Percentiles rank a stretch among this genome's conserved stretches.
Conservation (phyloP, 352 stramenopile species). For the Phytophthora foliorum region DNA sequence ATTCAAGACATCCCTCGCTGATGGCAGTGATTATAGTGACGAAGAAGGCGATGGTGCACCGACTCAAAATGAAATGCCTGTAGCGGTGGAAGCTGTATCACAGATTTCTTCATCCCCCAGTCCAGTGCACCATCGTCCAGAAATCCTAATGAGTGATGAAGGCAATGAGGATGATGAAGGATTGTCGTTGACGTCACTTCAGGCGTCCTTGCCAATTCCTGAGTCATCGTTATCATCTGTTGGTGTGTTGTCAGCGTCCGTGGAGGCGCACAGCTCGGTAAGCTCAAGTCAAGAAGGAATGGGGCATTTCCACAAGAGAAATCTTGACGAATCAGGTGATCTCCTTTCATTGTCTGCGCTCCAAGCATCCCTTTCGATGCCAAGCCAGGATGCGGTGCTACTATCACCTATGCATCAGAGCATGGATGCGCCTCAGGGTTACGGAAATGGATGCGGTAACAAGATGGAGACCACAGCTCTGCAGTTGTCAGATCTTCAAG, state of each 20-base stretch:
- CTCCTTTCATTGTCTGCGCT: slow-evolving; percentile 29
- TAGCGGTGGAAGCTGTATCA: background rate
- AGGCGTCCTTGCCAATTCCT: slow-evolving; percentile 22
- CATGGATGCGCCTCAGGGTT: slow-evolving; percentile 7
- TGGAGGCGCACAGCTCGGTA: background rate
- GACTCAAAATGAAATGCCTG: background rate
- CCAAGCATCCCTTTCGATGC: slow-evolving; percentile 33
- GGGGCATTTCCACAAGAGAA: slow-evolving; percentile 28
- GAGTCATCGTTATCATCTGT: background rate
- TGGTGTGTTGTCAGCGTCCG: background rate
- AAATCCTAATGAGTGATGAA: slow-evolving; percentile 44
- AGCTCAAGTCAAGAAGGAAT: slow-evolving; percentile 4
- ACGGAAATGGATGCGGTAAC: slow-evolving; percentile 8
- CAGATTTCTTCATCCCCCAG: background rate
- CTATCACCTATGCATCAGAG: slow-evolving; percentile 3
- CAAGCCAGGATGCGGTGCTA: background rate
- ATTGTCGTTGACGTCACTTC: slow-evolving; percentile 19
- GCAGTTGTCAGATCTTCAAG: slow-evolving; percentile 31
- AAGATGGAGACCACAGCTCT: background rate
- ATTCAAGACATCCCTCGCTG: slow-evolving; percentile 13
- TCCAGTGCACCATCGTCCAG: background rate
- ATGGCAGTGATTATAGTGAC: slow-evolving; percentile 12
- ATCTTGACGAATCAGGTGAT: slow-evolving; percentile 13
- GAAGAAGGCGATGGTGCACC: slow-evolving; percentile 1
- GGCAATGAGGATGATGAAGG: background rate